Percentiles rank a stretch among this genome's conserved stretches.
Evolutionary conservation across 2,329 filamentous ascomycete genomes (phyloP).

Genomic region (Emergomyces pasteurianus): DNA sequence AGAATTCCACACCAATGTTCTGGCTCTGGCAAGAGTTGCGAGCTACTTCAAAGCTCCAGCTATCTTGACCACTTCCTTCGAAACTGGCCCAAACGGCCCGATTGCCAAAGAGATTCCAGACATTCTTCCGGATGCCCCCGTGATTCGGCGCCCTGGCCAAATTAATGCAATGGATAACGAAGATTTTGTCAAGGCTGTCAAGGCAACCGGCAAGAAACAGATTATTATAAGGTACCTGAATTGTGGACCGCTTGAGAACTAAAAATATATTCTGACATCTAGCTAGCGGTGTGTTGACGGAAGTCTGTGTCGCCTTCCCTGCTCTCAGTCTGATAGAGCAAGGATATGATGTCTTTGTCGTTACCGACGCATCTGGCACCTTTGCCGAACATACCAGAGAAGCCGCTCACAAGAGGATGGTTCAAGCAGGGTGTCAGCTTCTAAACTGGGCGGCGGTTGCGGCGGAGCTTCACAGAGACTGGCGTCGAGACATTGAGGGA

Average conservation of each 20-base stretch:
- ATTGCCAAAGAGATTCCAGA: conserved; percentile 57
- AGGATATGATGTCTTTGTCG: conserved; percentile 63
- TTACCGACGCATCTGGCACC: conserved; percentile 59
- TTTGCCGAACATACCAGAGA: conserved; percentile 49
- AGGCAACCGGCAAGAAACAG: conserved; percentile 54
- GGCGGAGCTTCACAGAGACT: conserved; percentile 8
- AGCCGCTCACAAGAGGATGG: conserved; percentile 56
- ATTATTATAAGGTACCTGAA: conserved; percentile 43
- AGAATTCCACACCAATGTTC: conserved; percentile 54
- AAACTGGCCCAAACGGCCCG: conserved; percentile 58
- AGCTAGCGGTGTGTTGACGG: conserved; percentile 54
- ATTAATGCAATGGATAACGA: conserved; percentile 68
- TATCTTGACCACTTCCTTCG: conserved; percentile 57
- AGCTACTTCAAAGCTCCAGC: conserved; percentile 57
- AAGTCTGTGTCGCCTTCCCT: conserved; percentile 63
- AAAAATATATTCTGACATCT: background rate
- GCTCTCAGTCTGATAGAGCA: conserved; percentile 58
- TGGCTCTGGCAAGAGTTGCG: conserved; percentile 55
- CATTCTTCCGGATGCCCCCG: conserved; percentile 54
- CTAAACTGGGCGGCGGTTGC: conserved; percentile 6
- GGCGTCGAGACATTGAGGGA: conserved; percentile 8
- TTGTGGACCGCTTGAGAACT: background rate
- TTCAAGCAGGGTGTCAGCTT: conserved; percentile 47
- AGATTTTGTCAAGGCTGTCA: conserved; percentile 54
- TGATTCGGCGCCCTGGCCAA: conserved; percentile 58